Conservation (phyloP, 306 rosid genomes). For the Castanospermum australe region DNA sequence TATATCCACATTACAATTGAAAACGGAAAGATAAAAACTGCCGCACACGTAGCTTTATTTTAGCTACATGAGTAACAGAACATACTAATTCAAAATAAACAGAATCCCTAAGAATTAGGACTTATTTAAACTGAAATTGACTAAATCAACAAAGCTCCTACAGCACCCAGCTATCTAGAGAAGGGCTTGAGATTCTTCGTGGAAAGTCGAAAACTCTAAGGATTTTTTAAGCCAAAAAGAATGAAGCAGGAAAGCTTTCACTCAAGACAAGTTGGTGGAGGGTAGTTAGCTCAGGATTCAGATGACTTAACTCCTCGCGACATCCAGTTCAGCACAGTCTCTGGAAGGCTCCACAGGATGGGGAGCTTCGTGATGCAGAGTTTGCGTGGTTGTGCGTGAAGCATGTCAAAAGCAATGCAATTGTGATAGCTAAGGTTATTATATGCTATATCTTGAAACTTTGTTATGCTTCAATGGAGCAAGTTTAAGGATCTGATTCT, state of each 20-base stretch:
- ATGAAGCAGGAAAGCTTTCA: slow-evolving; percentile 62
- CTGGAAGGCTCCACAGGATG: slow-evolving; percentile 52
- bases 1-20: too few species aligned
- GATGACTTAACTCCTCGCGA: slow-evolving; percentile 58
- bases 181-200: too few species aligned
- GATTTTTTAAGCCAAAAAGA: slow-evolving; percentile 56
- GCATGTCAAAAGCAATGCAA: slow-evolving; percentile 75
- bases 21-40: too few species aligned
- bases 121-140: too few species aligned
- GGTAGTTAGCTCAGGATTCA: slow-evolving; percentile 73
- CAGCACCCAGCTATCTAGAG: too few species aligned
- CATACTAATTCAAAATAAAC: too few species aligned
- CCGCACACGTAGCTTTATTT: too few species aligned
- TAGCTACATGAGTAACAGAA: too few species aligned
- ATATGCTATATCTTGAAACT: background rate
- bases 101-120: too few species aligned
- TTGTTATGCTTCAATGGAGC: background rate
- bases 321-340: slow-evolving; percentile 48
- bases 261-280: slow-evolving; percentile 75
- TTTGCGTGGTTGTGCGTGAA: slow-evolving; percentile 71
- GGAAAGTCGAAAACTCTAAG: slow-evolving; percentile 57
- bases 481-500: background rate
- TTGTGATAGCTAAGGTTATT: slow-evolving; percentile 63
- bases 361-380: slow-evolving; percentile 57
- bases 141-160: too few species aligned